Percentiles rank a stretch among this genome's conserved stretches.
Evolutionary conservation across 2,329 filamentous ascomycete genomes (phyloP).

Genomic region (Cladosporium sp.): DNA sequence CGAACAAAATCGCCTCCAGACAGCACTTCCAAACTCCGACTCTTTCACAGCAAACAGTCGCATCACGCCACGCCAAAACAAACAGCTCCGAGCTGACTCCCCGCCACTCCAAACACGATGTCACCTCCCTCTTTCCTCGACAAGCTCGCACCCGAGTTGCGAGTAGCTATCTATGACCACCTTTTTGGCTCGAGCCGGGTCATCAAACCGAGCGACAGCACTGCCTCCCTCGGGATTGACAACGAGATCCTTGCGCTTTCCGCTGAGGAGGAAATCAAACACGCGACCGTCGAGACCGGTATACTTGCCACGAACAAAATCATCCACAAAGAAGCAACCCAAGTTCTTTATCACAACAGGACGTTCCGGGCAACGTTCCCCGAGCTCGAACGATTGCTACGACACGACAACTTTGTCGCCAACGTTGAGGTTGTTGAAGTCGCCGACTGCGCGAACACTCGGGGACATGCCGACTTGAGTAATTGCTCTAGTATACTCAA

Average conservation of each 20-base stretch:
- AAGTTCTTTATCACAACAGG: constrained; percentile 21
- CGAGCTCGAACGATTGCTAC: background rate
- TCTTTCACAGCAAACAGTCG: too few species aligned
- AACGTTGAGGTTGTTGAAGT: background rate
- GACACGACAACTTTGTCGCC: background rate
- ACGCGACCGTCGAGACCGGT: background rate
- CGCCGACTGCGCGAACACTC: background rate
- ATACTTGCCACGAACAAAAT: constrained; percentile 21
- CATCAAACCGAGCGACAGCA: constrained; percentile 5
- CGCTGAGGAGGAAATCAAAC: background rate
- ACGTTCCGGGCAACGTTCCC: constrained; percentile 7
- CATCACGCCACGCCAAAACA: background rate
- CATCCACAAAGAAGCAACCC: constrained; percentile 18
- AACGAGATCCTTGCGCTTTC: background rate
- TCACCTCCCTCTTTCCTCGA: background rate
- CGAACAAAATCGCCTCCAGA: background rate
- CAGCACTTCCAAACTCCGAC: background rate
- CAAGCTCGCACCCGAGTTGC: constrained; percentile 9
- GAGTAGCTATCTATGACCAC: constrained; percentile 2
- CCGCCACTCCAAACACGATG: background rate
- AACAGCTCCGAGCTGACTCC: background rate
- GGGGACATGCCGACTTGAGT: background rate
- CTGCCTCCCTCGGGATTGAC: background rate
- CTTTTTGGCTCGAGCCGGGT: background rate
- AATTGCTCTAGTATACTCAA: background rate